phyloP scores from a whole-genome alignment of 495 filamentous ascomycete species.

The Opeltia flavorubescens region DNA sequence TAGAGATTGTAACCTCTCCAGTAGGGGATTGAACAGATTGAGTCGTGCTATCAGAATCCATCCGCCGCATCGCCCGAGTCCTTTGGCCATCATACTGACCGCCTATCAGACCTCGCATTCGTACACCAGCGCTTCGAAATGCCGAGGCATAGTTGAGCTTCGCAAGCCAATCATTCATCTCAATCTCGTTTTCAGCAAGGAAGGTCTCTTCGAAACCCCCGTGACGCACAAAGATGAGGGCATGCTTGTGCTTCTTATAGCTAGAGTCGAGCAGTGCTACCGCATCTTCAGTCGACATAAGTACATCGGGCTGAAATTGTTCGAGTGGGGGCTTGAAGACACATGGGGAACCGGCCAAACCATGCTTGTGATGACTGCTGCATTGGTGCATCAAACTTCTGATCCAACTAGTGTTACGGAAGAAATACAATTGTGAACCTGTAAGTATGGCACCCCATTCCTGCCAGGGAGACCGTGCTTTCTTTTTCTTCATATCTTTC shows the following conservation, averaged over 20 bases:
- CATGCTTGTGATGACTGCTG: constrained; percentile 59
- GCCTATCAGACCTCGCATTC: constrained; percentile 75
- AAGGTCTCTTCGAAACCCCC: constrained; percentile 84
- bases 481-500: constrained; percentile 90
- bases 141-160: constrained; percentile 94
- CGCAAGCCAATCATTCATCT: constrained; percentile 95
- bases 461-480: constrained; percentile 89
- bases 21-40: constrained; percentile 52
- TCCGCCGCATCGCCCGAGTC: constrained; percentile 54
- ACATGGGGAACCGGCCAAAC: constrained; percentile 51
- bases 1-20: constrained; percentile 51
- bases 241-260: constrained; percentile 94
- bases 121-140: constrained; percentile 82
- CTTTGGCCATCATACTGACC: constrained; percentile 74
- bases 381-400: constrained; percentile 78
- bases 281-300: constrained; percentile 84
- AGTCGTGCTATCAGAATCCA: constrained; percentile 41
- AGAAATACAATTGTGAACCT: constrained; percentile 90
- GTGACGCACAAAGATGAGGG: constrained; percentile 81
- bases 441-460: constrained; percentile 97
- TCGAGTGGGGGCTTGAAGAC: constrained; percentile 81
- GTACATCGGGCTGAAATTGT: constrained; percentile 80
- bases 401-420: constrained; percentile 84
- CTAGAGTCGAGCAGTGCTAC: constrained; percentile 74
- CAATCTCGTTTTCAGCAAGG: constrained; percentile 71